Conservation (phyloP, 225 moss, liverwort and hornwort species). For the Marchantia polymorpha region DNA sequence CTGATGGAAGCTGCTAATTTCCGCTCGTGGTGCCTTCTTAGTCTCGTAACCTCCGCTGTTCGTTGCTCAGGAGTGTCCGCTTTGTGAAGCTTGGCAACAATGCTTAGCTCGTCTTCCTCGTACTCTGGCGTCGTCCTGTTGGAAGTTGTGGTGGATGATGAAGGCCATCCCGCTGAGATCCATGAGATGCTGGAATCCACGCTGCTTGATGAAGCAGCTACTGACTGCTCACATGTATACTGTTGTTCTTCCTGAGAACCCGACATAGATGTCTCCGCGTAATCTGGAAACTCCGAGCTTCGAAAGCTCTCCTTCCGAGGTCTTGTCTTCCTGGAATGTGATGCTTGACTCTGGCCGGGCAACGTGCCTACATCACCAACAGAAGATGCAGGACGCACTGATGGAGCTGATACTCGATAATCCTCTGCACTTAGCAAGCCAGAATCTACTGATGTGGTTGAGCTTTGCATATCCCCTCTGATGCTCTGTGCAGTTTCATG, state of each 20-base stretch:
- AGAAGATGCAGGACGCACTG: constrained; percentile 39
- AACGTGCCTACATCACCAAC: constrained; percentile 38
- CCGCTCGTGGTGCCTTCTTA: constrained; percentile 63
- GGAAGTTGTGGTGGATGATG: constrained; percentile 7
- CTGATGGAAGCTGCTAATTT: constrained; percentile 67
- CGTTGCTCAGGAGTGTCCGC: constrained; percentile 63
- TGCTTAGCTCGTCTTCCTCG: constrained; percentile 35
- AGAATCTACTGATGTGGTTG: constrained; percentile 40
- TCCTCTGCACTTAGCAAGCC: constrained; percentile 38
- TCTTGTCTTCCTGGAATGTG: constrained; percentile 29
- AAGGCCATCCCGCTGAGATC: constrained; percentile 19
- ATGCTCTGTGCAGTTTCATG: constrained; percentile 66
- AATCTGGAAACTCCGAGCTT: constrained; percentile 44
- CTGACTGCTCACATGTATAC: constrained; percentile 24
- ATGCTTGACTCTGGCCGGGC: constrained; percentile 17
- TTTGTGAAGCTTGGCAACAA: constrained; percentile 61
- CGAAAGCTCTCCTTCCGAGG: constrained; percentile 31
- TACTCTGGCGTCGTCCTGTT: constrained; percentile 7
- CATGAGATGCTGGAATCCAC: constrained; percentile 22
- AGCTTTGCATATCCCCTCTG: constrained; percentile 44
- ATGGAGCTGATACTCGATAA: constrained; percentile 37
- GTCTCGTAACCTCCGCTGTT: constrained; percentile 54
- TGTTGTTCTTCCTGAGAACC: constrained; percentile 33
- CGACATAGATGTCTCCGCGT: constrained; percentile 41
- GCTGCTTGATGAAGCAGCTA: constrained; percentile 30